Conservation (phyloP, 345 rosid species). For the thale cress (Arabidopsis thaliana) region TAIR10.1 NC_003075.7:6735501-6736000, state of each 20-base stretch:
- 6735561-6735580: constrained; percentile 16
- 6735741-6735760: constrained; percentile 66
- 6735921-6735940: constrained; percentile 44
- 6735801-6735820: constrained; percentile 27
- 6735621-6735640: constrained; percentile 16
- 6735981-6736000: constrained; percentile 38
- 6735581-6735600: constrained; percentile 14
- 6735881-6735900: constrained; percentile 41
- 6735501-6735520: not conserved
- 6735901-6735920: constrained; percentile 38
- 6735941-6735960: constrained; percentile 41
- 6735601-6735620: constrained; percentile 25
- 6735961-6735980: constrained; percentile 45
- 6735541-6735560: constrained; percentile 42
- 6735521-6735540: constrained; percentile 21
- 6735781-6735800: constrained; percentile 39
- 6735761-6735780: constrained; percentile 59
- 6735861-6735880: constrained; percentile 44
- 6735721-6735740: constrained; percentile 47
- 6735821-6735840: constrained; percentile 40
- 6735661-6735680: constrained; percentile 18
- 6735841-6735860: constrained; percentile 46
- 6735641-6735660: not conserved
- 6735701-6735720: constrained; percentile 7
- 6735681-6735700: constrained; percentile 8